Evolutionary conservation across 2,329 filamentous ascomycete genomes (phyloP), one percentile per base, ranked within the genome.

Genomic region (Colletotrichum plurivorum): DNA sequence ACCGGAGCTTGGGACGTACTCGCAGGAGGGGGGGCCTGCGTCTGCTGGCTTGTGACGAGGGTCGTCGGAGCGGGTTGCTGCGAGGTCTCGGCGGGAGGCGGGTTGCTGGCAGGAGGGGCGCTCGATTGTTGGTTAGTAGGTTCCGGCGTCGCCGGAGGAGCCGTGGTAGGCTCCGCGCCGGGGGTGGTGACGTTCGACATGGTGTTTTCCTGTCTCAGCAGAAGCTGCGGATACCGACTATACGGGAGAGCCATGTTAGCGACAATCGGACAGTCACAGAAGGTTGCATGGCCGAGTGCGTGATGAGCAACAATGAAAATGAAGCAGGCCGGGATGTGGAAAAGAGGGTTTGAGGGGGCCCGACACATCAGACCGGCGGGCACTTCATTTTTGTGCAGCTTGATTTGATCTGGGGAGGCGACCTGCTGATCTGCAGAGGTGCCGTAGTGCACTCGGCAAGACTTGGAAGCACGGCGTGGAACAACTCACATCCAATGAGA

Each of bases 221-320:
- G 68, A 10, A 61, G 62, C 69, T 74, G 67, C 36, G 75, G 74
- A 39, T 70, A 67, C 27, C 64, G 69, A 63, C 76, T 79, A 61
- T 68, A 69, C 31, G 67, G 57, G 49, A 67, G 60, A 25, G 63
- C 59, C 76, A 76, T 79, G 72, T 79, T 73, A 79, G 77, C 71
- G 49, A 65, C 51, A 18, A 52, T 45, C 41, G 13, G 25, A 39
- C 18, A 5, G 12, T 13, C 10, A 13, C 13, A 27, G 27, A 61
- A 39, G 46, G 27, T 27, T 45, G 55, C 66, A 69, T 66, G 31
- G 55, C 43, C 43, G 31, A 25, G 25, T 45, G 31, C 27, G n/a
- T 9, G 20, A 60, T 4, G 56, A 27, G 54, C n/a, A 60, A 58
- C 22, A 49, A 60, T 39, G 49, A 25, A 15, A 52, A 22, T n/a